A percentile compares a stretch with the other conserved stretches of the same genome.
Evolutionary conservation across 768 basidiomycete genomes (phyloP).

Genomic region (Cubamyces sp.): DNA sequence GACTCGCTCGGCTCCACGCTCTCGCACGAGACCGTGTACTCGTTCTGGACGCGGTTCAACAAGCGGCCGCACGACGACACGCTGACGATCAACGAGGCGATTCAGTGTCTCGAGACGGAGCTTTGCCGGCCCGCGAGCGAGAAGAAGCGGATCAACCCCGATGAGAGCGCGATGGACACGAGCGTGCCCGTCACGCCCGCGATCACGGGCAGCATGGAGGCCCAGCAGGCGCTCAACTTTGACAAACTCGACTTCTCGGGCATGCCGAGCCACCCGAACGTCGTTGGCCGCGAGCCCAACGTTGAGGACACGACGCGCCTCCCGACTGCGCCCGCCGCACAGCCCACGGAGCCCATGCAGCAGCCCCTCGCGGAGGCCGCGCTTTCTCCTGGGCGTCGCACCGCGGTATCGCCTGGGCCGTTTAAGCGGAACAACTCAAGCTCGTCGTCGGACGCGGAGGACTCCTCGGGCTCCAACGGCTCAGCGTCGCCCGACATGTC

Average conservation of each 20-base stretch:
- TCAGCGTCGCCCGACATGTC: constrained; percentile 22
- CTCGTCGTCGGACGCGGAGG: constrained; percentile 52
- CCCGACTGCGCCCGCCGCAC: constrained; percentile 30
- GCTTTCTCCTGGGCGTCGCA: constrained; percentile 32
- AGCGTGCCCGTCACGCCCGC: constrained; percentile 61
- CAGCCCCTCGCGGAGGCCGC: constrained; percentile 40
- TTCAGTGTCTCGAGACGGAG: constrained; percentile 86
- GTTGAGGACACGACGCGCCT: constrained; percentile 19
- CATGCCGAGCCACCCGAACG: constrained; percentile 41
- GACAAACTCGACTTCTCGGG: constrained; percentile 68
- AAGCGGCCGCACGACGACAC: constrained; percentile 71
- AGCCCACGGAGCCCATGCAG: constrained; percentile 52
- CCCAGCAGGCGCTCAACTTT: constrained; percentile 42
- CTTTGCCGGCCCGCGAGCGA: constrained; percentile 74
- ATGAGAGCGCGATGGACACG: constrained; percentile 46
- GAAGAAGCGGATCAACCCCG: constrained; percentile 64
- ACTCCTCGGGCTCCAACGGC: constrained; percentile 34
- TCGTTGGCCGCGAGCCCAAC: constrained; percentile 9
- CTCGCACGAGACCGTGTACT: constrained; percentile 72
- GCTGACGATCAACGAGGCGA: constrained; percentile 76
- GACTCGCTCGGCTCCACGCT: constrained; percentile 97
- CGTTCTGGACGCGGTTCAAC: constrained; percentile 75
- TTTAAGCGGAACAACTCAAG: constrained; percentile 40
- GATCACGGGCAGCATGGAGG: constrained; percentile 45
- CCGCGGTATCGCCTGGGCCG: constrained; percentile 16